Conservation (phyloP, 1,139 yeast genomes). For the Yueomyces sp. region DNA sequence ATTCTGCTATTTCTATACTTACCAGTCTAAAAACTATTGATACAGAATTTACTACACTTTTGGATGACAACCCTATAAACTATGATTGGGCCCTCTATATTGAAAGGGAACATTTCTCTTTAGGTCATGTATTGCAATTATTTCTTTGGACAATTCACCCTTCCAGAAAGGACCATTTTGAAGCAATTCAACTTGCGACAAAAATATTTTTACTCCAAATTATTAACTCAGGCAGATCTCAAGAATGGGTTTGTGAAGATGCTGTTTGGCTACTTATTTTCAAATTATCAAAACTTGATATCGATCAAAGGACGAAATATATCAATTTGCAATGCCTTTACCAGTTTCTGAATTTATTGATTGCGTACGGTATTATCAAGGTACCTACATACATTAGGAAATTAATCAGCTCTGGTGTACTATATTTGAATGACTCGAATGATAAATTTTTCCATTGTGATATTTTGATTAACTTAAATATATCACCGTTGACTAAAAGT, state of each 20-base stretch:
- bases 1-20: background rate
- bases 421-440: conserved; percentile 33
- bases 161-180: conserved; percentile 19
- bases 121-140: conserved; percentile 18
- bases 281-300: conserved; percentile 17
- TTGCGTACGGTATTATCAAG: conserved; percentile 24
- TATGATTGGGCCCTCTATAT: conserved; percentile 23
- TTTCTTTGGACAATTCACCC: conserved; percentile 24
- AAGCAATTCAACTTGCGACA: conserved; percentile 20
- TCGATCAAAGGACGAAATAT: conserved; percentile 5
- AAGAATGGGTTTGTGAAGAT: conserved; percentile 23
- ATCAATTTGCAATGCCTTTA: conserved; percentile 13
- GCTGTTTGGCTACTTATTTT: conserved; percentile 22
- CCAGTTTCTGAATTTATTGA: conserved; percentile 17
- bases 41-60: conserved; percentile 11
- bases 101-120: conserved; percentile 15
- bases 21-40: conserved; percentile 12
- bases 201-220: conserved; percentile 19
- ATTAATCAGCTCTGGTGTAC: conserved; percentile 71
- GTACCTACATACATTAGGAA: conserved; percentile 64
- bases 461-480: conserved; percentile 25
- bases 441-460: conserved; percentile 26
- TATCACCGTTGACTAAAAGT: conserved; percentile 26
- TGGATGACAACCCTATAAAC: conserved; percentile 19
- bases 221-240: conserved; percentile 17